Conservation (phyloP, 2,329 filamentous ascomycete genomes). For the Mariannaea sp. region DNA sequence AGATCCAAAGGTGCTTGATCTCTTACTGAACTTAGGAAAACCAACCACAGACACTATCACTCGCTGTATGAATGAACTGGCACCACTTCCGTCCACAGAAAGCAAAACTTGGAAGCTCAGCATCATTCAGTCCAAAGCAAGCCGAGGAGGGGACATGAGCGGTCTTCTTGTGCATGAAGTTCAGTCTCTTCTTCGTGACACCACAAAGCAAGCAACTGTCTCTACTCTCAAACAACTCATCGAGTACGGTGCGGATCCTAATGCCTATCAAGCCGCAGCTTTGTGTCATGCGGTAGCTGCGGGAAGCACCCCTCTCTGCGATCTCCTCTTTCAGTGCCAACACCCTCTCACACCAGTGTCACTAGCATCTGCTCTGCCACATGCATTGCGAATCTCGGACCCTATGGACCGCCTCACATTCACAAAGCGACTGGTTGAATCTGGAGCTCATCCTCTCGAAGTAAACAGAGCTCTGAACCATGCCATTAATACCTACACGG, state of each 20-base stretch:
- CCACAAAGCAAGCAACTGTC: constrained; percentile 45
- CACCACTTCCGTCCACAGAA: constrained; percentile 49
- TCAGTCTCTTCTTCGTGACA: constrained; percentile 48
- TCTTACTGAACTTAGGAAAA: constrained; percentile 52
- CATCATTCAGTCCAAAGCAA: constrained; percentile 50
- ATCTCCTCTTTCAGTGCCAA: constrained; percentile 51
- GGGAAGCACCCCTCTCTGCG: constrained; percentile 51
- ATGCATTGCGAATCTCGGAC: constrained; percentile 56
- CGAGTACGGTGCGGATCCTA: constrained; percentile 58
- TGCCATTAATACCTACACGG: constrained; percentile 52
- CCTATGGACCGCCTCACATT: constrained; percentile 57
- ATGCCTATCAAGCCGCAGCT: constrained; percentile 56
- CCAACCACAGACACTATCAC: constrained; percentile 51
- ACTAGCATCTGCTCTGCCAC: constrained; percentile 55
- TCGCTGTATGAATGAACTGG: constrained; percentile 49
- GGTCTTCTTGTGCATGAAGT: constrained; percentile 57
- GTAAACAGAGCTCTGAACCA: constrained; percentile 58
- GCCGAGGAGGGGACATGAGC: constrained; percentile 50
- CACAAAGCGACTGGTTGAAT: constrained; percentile 54
- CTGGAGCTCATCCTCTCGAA: constrained; percentile 54
- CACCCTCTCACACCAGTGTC: constrained; percentile 48
- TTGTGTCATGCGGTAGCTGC: constrained; percentile 56
- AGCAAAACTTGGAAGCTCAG: constrained; percentile 56
- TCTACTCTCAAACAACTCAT: constrained; percentile 54
- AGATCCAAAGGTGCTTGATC: constrained; percentile 54